A percentile compares a stretch with the other conserved stretches of the same genome.
These are phyloP conservation scores for Calocybe cyanea DNA, from an alignment of 768 basidiomycete genomes.

Conservation along the genomic window DNA sequence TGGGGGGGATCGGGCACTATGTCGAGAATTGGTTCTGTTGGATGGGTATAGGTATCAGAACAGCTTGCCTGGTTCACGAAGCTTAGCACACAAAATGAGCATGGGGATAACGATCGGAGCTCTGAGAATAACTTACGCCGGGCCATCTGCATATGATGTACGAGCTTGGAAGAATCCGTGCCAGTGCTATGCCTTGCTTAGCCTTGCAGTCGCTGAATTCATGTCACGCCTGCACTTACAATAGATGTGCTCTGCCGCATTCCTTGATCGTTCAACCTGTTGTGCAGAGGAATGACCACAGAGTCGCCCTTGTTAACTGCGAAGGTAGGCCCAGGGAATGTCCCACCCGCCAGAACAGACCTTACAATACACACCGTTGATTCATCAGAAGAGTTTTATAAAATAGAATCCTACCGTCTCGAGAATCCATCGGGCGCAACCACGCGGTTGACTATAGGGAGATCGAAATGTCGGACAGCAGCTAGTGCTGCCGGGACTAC, in stretches of 20 bases:
- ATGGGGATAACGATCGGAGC: background rate
- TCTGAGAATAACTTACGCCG: slow-evolving; percentile 24
- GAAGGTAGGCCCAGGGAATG: slow-evolving; percentile 20
- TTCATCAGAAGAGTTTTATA: background rate
- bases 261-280: slow-evolving; percentile 16
- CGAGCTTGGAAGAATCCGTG: slow-evolving; percentile 33
- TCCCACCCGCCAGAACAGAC: slow-evolving; percentile 18
- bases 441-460: slow-evolving; percentile 12
- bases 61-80: slow-evolving; percentile 38
- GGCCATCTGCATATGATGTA: slow-evolving; percentile 33
- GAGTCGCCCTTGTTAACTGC: slow-evolving; percentile 20
- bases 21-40: background rate
- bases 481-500: slow-evolving; percentile 17
- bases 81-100: slow-evolving; percentile 5
- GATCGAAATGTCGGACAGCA: slow-evolving; percentile 16
- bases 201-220: background rate
- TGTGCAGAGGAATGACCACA: slow-evolving; percentile 19
- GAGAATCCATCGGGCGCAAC: slow-evolving; percentile 19
- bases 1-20: slow-evolving; percentile 38
- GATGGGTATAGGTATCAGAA: too few relatives aligned
- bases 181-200: slow-evolving; percentile 24
- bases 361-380: slow-evolving; percentile 2
- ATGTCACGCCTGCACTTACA: slow-evolving; percentile 9
- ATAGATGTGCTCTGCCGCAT: slow-evolving; percentile 25
- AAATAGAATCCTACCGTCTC: slow-evolving; percentile 8